Conservation (phyloP, 495 filamentous ascomycete species). For the Aspergillus baeticus region DNA sequence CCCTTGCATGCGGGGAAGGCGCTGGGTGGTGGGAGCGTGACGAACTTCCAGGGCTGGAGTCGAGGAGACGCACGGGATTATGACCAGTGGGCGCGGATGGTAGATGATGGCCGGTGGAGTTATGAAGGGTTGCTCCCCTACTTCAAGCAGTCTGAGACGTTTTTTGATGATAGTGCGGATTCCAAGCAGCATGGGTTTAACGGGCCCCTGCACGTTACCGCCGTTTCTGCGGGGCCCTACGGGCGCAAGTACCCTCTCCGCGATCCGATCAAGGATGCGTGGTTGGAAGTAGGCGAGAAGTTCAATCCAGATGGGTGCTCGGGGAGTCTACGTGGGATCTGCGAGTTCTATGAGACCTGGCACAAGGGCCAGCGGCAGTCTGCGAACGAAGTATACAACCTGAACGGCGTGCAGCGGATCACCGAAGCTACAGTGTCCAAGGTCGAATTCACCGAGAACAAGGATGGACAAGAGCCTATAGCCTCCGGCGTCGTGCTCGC, state of each 20-base stretch:
- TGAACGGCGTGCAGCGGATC: conserved; percentile 25
- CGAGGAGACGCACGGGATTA: conserved; percentile 36
- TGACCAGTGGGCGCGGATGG: conserved; percentile 34
- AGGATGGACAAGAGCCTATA: conserved; percentile 10
- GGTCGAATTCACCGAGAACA: conserved; percentile 24
- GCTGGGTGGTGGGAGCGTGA: conserved; percentile 28
- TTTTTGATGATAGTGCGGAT: background rate
- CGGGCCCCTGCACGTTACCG: conserved; percentile 22
- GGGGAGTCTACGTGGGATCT: conserved; percentile 30
- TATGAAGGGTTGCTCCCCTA: conserved; percentile 28
- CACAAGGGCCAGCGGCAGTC: conserved; percentile 33
- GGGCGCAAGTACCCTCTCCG: conserved; percentile 27
- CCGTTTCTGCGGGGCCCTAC: background rate
- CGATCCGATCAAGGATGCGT: conserved; percentile 31
- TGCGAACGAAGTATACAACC: conserved; percentile 28
- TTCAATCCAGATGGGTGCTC: conserved; percentile 24
- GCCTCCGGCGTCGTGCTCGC: conserved; percentile 29
- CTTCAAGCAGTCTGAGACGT: conserved; percentile 14
- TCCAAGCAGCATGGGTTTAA: conserved; percentile 23
- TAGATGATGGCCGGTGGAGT: conserved; percentile 36
- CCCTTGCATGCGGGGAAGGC: conserved; percentile 31
- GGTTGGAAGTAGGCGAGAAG: conserved; percentile 27
- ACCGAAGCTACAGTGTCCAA: conserved; percentile 27
- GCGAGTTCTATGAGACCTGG: conserved; percentile 32
- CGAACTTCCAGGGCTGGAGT: conserved; percentile 30